Base-by-base conservation (phyloP, 2,329 filamentous ascomycete species). In the Alternaria gansuensis region DNA sequence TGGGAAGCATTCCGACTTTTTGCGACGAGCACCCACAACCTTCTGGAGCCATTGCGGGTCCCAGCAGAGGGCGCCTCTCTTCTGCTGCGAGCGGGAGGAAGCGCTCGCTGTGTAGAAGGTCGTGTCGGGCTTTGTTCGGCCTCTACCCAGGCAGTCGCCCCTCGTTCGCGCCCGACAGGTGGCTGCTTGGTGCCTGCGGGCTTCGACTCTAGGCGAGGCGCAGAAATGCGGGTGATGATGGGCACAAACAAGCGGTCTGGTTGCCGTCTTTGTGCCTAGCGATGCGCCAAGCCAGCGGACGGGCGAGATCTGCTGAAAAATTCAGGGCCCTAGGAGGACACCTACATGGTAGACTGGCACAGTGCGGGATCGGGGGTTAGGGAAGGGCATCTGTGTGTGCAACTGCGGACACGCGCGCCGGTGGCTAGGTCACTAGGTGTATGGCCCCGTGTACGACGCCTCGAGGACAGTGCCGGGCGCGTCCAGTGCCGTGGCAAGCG, bases 181-280 rank as follows among this genome's bases (percentile, higher is more conserved):
- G 51, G 48, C 51, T 48, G 49, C 63, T 17, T 59, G 54, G 51
- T 60, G 53, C 54, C 49, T 60, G 59, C 29, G 43, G 43, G 43
- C 5, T 29, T 46, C 26, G 50, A 56, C 62, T 64, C 54, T 59
- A 64, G 63, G 55, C 63, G 60, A 62, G 64, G 34, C 57, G 29
- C 50, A 39, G 53, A 60, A 57, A 55, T 60, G 57, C 62, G 65
- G 66, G 59, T 65, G 60, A 62, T 59, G 33, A 54, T 62, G 62
- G 66, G 57, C 57, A 50, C 66, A 63, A 68, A 70, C 62, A 68
- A 65, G 72, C 72, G 72, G 72, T 74, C 71, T 73, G 69, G 46
- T 53, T 60, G 63, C 60, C 64, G 55, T 63, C 60, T 28, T 43
- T 28, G 11, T 41, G 51, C 28, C 41, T 59, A 59, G 55, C 52